Base-by-base conservation (phyloP, 495 filamentous ascomycete species). In the Lophium mytilinum region DNA sequence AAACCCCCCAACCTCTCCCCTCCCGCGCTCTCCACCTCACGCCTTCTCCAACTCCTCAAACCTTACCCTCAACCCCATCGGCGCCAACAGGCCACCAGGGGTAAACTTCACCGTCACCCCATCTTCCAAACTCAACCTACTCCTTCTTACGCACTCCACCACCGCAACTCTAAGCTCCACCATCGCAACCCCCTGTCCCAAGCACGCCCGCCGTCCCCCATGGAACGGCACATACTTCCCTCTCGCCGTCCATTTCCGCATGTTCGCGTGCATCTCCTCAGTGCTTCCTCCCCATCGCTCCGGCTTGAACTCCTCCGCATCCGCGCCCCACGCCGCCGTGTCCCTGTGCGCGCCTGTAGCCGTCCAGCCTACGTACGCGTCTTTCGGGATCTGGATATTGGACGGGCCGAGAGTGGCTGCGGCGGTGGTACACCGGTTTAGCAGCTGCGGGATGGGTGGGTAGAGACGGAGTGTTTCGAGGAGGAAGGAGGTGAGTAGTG, bases 401-500 rank as follows among this genome's bases (percentile, higher is more conserved):
- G 63, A 63, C 6, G 24, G 24, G 6, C 71, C 72, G 0, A 74
- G 63, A 0, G 58, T 10, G 9, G 53, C 24, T 1, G 45, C n/a
- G 0, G 15, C 37, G 6, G 50, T 46, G 0, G 67, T 62, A 3
- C 65, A 57, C 4, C 68, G 68, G 40, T 75, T 74, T 37, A 74
- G 64, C 1, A 75, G 50, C 37, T 74, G 66, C 0, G 66, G 66
- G 12, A 75, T 68, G 5, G 72, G 73, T 9, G 73, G 72, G 48
- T 70, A 76, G 1, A 76, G 61, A 11, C 72, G 70, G 11, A 76
- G 71, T 1, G 69, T 35, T 43, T 76, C 73, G 46, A 71, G 64
- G 36, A 76, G 65, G 37, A 70, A 57, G 9, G 72, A 56, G 1
- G 68, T 69, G 1, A 76, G 66, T 50, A 72, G 70, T 0, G 72